Base-by-base conservation (phyloP, 495 filamentous ascomycete genomes). In the Hypoxylon lienhwacheense region DNA sequence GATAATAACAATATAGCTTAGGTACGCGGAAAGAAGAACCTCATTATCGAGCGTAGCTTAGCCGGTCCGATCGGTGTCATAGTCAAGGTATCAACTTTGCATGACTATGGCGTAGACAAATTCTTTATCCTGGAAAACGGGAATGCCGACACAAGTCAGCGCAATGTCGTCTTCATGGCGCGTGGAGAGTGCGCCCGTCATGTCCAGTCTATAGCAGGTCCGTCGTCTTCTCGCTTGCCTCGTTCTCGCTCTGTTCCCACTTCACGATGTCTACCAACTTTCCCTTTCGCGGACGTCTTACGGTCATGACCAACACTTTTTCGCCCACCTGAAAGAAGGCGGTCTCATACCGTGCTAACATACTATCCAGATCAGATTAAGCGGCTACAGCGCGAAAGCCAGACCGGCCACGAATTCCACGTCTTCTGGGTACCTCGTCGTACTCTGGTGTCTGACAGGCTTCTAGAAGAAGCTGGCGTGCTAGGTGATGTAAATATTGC, bases 21-120 rank as follows among this genome's bases (percentile, higher is more conserved):
- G 93, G 88, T 96, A 53, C 86, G 90, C 67, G 95, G 95, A 49
- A 97, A 97, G 84, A 99, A 99, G 78, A 96, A 96, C 72, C 79
- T 99, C 55, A 87, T 97, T 45, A 85, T 97, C 64, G 91, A 97
- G 67, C 87, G 89, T 70, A 81, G 85, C 62, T 80, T 99, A 60
- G 90, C 91, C 57, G 91, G 91, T 28, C 87, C 90, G 25, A 80
- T 99, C 41, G 89, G 90, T 39, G 79, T 95, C 47, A 86, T 97
- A 65, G 87, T 95, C 73, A 97, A 96, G 68, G 93, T 96, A 65
- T 96, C 95, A 34, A 81, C 73, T 5, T 54, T 80, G 24, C 75
- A 83, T 61, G 92, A 99, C 60, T 95, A 97, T 76, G 95, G 95
- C 11, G 90, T 97, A 62, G 91, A 97, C 70, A 93, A 90, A 59